Evolutionary conservation across 2,329 filamentous ascomycete species (phyloP).

Genomic region (Pyrenophora graminea): DNA sequence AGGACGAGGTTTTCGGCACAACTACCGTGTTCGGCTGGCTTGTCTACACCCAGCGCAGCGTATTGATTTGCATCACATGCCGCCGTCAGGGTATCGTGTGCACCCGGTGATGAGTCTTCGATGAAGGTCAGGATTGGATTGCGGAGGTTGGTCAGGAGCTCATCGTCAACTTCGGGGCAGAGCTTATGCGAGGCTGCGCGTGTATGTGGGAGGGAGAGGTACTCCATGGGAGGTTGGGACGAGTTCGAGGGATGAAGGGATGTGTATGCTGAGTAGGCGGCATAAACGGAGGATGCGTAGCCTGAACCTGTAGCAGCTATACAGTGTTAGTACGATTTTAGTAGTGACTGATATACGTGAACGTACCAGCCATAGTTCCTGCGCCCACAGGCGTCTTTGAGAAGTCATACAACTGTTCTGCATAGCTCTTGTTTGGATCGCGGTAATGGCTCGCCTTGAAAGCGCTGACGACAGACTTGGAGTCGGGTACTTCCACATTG

Average conservation of each 20-base stretch:
- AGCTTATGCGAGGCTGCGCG: constrained; percentile 50
- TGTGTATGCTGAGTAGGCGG: constrained; percentile 55
- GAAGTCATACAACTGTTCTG: constrained; percentile 56
- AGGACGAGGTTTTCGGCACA: constrained; percentile 57
- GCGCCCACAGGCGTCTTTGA: constrained; percentile 57
- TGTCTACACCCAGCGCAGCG: constrained; percentile 47
- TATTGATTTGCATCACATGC: constrained; percentile 54
- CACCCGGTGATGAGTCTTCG: constrained; percentile 51
- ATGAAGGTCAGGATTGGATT: constrained; percentile 53
- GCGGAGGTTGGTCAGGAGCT: constrained; percentile 52
- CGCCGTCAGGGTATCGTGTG: constrained; percentile 54
- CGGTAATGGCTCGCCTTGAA: constrained; percentile 52
- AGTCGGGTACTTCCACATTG: constrained; percentile 40
- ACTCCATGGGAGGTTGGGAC: constrained; percentile 51
- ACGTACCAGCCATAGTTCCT: constrained; percentile 49
- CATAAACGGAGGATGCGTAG: constrained; percentile 53
- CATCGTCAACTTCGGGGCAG: constrained; percentile 48
- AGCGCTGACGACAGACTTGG: constrained; percentile 50
- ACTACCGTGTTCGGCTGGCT: constrained; percentile 52
- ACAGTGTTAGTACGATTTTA: background rate
- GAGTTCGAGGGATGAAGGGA: constrained; percentile 37
- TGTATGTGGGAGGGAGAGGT: constrained; percentile 53
- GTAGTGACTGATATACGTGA: background rate
- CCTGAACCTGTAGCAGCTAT: constrained; percentile 53
- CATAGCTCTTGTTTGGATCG: constrained; percentile 54